These are phyloP conservation scores for Trametes cubensis DNA, from an alignment of 768 basidiomycete species.

Conservation along the genomic window DNA sequence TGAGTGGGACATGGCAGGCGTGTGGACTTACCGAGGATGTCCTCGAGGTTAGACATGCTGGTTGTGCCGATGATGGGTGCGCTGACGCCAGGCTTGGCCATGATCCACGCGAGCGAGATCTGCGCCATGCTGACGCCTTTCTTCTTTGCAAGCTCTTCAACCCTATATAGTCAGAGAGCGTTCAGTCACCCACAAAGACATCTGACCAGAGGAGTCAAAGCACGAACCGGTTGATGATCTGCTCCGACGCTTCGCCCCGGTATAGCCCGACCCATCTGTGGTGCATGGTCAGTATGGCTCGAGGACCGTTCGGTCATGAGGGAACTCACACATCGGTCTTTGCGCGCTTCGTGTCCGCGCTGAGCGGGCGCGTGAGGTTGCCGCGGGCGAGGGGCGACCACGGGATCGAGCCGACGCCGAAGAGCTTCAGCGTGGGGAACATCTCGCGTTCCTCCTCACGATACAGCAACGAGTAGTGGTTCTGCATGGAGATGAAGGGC, in stretches of 20 bases:
- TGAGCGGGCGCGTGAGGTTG: constrained; percentile 32
- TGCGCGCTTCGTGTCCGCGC: constrained; percentile 25
- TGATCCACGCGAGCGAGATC: constrained; percentile 42
- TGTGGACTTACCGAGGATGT: constrained; percentile 37
- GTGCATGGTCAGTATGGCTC: not conserved
- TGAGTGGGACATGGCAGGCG: not conserved
- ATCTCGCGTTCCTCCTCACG: constrained; percentile 65
- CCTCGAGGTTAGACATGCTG: constrained; percentile 42
- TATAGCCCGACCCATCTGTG: too few relatives aligned
- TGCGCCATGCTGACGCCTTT: constrained; percentile 45
- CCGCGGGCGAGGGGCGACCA: constrained; percentile 44
- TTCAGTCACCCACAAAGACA: not conserved
- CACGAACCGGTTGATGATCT: not conserved
- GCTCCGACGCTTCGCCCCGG: too few relatives aligned
- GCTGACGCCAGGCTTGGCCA: constrained; percentile 34
- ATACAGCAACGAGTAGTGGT: constrained; percentile 58
- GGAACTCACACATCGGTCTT: constrained; percentile 26
- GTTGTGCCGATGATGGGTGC: constrained; percentile 48
- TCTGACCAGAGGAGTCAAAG: not conserved
- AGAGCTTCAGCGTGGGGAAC: constrained; percentile 49
- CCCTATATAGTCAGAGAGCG: constrained; percentile 14
- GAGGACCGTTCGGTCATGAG: too few relatives aligned
- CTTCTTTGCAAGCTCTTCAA: constrained; percentile 45
- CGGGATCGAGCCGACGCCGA: constrained; percentile 39
- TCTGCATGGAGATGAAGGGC: constrained; percentile 68